Percentiles rank a stretch among this genome's conserved stretches.
These are phyloP conservation scores for Fraxinus xanthoxyloides DNA, from an alignment of 305 asterid species.

Conservation along the genomic window DNA sequence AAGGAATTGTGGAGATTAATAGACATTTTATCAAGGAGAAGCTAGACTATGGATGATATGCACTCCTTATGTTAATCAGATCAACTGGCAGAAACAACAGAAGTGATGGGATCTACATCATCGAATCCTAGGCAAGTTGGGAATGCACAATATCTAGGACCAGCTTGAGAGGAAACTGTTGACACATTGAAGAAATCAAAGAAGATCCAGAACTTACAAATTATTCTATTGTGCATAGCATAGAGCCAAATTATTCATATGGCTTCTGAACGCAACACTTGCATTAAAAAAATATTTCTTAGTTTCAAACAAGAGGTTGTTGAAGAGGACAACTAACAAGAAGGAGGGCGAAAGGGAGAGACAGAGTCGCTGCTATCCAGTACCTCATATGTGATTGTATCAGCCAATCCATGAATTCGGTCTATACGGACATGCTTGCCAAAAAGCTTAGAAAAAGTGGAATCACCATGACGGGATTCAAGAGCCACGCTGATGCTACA, in stretches of 20 bases:
- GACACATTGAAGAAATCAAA: background rate
- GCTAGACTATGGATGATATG: background rate
- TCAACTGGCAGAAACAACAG: background rate
- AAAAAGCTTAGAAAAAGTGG: constrained; percentile 86
- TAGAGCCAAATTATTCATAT: background rate
- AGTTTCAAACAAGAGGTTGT: background rate
- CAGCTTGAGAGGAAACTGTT: background rate
- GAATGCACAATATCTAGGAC: background rate
- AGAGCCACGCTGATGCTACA: constrained; percentile 90
- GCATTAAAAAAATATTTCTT: background rate
- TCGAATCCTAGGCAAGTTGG: background rate
- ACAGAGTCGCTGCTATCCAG: background rate
- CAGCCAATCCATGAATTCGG: constrained; percentile 95
- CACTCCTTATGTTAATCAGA: background rate
- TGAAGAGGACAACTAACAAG: background rate
- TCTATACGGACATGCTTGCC: constrained; percentile 90
- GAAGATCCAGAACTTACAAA: background rate
- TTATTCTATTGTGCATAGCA: background rate
- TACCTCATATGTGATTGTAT: constrained; percentile 95
- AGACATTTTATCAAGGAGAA: background rate
- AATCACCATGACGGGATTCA: constrained; percentile 92
- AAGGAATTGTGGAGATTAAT: background rate
- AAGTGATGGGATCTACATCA: background rate
- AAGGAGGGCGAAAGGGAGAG: background rate
- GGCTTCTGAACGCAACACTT: background rate